Evolutionary conservation across 2,329 filamentous ascomycete genomes (phyloP).

Genomic region (Paracoccidioides lutzii): DNA sequence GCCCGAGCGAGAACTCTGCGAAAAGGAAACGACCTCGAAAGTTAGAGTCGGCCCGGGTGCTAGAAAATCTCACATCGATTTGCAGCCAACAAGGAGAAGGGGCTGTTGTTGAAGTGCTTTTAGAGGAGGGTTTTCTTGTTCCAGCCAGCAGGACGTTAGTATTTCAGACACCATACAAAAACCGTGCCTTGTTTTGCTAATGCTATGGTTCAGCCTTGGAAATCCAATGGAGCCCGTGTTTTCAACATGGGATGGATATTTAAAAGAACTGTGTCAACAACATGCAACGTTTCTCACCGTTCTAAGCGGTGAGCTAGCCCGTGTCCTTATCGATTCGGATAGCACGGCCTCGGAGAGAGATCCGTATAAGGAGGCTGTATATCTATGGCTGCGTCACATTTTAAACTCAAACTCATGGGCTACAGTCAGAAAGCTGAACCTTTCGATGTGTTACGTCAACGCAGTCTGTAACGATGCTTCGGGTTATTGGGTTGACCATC

Average conservation of each 20-base stretch:
- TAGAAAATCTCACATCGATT: constrained; percentile 4
- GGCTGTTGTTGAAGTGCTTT: constrained; percentile 3
- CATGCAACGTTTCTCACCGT: constrained; percentile 24
- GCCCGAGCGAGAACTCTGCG: neutral
- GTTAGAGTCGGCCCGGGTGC: neutral
- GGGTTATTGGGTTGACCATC: constrained; percentile 4
- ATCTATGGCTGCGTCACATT: constrained; percentile 39
- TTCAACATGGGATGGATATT: constrained; percentile 24
- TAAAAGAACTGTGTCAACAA: constrained; percentile 24
- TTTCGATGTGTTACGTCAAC: constrained; percentile 23
- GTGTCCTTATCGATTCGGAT: constrained; percentile 20
- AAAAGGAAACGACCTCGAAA: neutral
- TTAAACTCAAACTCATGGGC: constrained; percentile 29
- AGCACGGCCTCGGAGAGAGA: constrained; percentile 15
- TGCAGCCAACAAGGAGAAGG: constrained; percentile 1
- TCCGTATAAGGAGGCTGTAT: constrained; percentile 31
- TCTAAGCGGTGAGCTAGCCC: constrained; percentile 28
- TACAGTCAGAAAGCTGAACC: constrained; percentile 14
- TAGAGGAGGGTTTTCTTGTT: constrained; percentile 5
- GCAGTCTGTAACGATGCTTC: constrained; percentile 18
- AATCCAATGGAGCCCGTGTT: constrained; percentile 19
- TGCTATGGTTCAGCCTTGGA: constrained; percentile 15
- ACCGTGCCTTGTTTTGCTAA: neutral
- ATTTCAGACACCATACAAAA: neutral
- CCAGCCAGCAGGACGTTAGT: constrained; percentile 7